Evolutionary conservation across 805 yeast species (phyloP).

Genomic region (Pichia nakasei): DNA sequence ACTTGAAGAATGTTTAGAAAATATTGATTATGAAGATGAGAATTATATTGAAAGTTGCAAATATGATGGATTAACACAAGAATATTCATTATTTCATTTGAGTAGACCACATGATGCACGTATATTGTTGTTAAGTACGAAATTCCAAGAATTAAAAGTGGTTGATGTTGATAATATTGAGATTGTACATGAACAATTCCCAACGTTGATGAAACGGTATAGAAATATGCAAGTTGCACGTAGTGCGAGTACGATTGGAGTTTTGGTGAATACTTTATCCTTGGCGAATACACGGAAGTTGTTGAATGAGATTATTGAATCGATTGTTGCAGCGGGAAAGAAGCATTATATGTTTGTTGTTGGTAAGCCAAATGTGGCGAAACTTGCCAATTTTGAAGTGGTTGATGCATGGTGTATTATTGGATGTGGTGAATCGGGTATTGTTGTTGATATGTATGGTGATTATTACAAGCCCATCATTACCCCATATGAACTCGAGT

Average conservation of each 20-base stretch:
- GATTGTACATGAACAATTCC: slow-evolving; percentile 51
- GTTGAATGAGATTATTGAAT: slow-evolving; percentile 48
- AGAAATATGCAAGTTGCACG: slow-evolving; percentile 81
- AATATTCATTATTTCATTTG: slow-evolving; percentile 59
- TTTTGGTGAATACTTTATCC: slow-evolving; percentile 84
- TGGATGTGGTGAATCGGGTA: slow-evolving; percentile 93
- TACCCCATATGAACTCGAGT: slow-evolving; percentile 82
- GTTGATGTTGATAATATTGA: slow-evolving; percentile 35
- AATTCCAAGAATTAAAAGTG: slow-evolving; percentile 45
- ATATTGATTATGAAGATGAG: slow-evolving; percentile 6
- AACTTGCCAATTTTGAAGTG: slow-evolving; percentile 90
- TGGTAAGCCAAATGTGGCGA: slow-evolving; percentile 96
- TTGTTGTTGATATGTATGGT: slow-evolving; percentile 66
- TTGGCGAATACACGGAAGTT: slow-evolving; percentile 63
- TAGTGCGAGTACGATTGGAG: slow-evolving; percentile 86
- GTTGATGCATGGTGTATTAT: slow-evolving; percentile 90
- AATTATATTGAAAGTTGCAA: slow-evolving; percentile 20
- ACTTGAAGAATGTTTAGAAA: slow-evolving; percentile 4
- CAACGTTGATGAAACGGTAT: slow-evolving; percentile 77
- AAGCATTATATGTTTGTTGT: slow-evolving; percentile 92
- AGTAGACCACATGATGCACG: slow-evolving; percentile 73
- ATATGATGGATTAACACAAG: slow-evolving; percentile 27
- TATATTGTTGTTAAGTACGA: slow-evolving; percentile 63
- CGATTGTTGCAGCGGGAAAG: slow-evolving; percentile 70
- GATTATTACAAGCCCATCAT: slow-evolving; percentile 87